Base-by-base conservation (phyloP, 2,329 filamentous ascomycete species). In the Fusarium tuaranense region DNA sequence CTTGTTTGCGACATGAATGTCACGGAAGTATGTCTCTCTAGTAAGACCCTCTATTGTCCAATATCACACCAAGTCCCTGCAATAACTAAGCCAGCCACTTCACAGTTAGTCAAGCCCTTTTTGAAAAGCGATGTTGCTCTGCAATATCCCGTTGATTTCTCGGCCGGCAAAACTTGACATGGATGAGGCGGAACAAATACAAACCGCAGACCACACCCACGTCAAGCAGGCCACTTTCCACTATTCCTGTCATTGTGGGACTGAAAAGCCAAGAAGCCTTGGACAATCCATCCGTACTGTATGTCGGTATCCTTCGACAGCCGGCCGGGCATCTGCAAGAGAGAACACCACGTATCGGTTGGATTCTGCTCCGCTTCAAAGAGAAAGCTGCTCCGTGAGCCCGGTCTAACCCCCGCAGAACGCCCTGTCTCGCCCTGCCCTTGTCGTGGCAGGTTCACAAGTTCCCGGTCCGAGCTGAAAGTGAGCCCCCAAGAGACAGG, bases 381-480 rank as follows among this genome's bases (percentile, higher is more conserved):
- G 14, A 48, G 34, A 51, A 39, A 34, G 46, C 39, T 34, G 41
- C 25, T 44, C 51, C 51, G 18, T 53, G 59, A 63, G 65, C 16
- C 34, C n/a, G 25, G n/a, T 59, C 51, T 27, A 62, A 20, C 22
- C 41, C 55, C 67, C 65, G 22, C 46, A 59, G 46, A 59, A 66
- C 27, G 39, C 22, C 70, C 39, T 70, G 62, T 67, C 63, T 76
- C 48, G 6, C 34, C 13, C 14, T 57, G 20, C 30, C 38, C 60
- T 27, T 51, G 30, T 39, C 48, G 39, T 64, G 34, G 41, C 18
- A 13, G 20, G 34, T 25, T 53, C 22, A 39, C 18, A 44, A 34
- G 51, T 25, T 36, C 46, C 34, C 22, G 32, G 62, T 41, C 36
- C 27, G 16, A 20, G 48, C 13, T 41, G 48, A 67, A 67, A 32